phyloP scores from a whole-genome alignment of 306 rosid species.

The Carpinus viminea region DNA sequence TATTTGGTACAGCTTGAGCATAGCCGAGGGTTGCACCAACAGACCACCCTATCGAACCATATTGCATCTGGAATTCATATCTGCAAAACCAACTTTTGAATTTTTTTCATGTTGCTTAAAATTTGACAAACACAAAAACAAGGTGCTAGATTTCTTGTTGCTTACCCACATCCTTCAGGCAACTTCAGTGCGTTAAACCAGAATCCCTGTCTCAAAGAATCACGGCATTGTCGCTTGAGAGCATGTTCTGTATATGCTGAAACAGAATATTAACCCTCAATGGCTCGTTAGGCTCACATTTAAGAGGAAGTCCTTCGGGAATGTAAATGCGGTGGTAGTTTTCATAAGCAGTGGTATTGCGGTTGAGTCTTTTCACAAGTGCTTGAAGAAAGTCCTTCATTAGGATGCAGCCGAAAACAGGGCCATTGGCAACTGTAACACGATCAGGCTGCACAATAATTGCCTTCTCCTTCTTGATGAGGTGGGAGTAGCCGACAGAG shows the following conservation, averaged over 20 bases:
- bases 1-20: constrained; percentile 44
- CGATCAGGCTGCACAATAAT: constrained; percentile 48
- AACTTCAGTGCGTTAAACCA: constrained; percentile 56
- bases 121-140: neutral
- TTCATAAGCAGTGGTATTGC: constrained; percentile 43
- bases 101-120: constrained; percentile 1
- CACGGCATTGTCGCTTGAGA: constrained; percentile 39
- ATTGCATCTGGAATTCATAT: constrained; percentile 58
- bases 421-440: constrained; percentile 39
- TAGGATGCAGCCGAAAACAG: constrained; percentile 42
- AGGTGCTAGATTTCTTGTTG: neutral
- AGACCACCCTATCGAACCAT: constrained; percentile 59
- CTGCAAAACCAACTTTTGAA: constrained; percentile 42
- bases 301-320: constrained; percentile 35
- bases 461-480: constrained; percentile 46
- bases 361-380: constrained; percentile 35
- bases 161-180: constrained; percentile 49
- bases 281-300: constrained; percentile 39
- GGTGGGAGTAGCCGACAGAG: constrained; percentile 55
- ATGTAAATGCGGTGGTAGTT: constrained; percentile 43
- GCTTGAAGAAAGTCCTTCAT: constrained; percentile 52
- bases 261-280: constrained; percentile 47
- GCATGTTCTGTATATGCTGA: too few species aligned
- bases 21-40: constrained; percentile 60
- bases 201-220: constrained; percentile 49